Evolutionary conservation across 805 yeast genomes (phyloP).

Genomic region (Ogataea allantospora): DNA sequence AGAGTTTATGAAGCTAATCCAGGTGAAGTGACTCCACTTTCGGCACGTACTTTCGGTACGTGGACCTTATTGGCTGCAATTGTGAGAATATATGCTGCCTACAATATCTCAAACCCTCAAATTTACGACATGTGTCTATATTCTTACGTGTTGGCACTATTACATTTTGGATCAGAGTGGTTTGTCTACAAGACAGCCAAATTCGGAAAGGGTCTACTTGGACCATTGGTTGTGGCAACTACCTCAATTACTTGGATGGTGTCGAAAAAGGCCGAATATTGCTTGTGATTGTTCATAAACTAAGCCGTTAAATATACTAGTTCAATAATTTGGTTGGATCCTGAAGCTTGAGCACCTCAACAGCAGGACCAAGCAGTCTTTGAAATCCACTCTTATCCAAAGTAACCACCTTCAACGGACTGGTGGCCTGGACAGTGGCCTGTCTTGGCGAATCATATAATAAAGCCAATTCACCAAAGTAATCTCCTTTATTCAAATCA

Average conservation of each 20-base stretch:
- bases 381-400: conserved; percentile 91
- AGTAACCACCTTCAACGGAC: conserved; percentile 82
- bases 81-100: conserved; percentile 85
- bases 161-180: conserved; percentile 86
- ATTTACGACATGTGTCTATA: conserved; percentile 77
- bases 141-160: conserved; percentile 77
- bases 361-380: conserved; percentile 91
- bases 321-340: conserved; percentile 62
- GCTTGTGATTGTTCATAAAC: conserved; percentile 3
- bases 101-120: conserved; percentile 62
- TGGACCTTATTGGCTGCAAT: conserved; percentile 91
- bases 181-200: conserved; percentile 72
- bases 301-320: background rate
- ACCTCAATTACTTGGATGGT: conserved; percentile 81
- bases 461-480: conserved; percentile 95
- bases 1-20: conserved; percentile 73
- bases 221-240: conserved; percentile 82
- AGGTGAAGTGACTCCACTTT: conserved; percentile 53
- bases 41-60: conserved; percentile 97
- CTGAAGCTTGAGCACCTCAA: conserved; percentile 78
- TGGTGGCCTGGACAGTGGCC: conserved; percentile 82
- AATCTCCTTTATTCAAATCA: conserved; percentile 73
- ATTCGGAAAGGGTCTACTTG: conserved; percentile 83
- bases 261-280: conserved; percentile 62
- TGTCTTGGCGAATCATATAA: conserved; percentile 90